A percentile compares a stretch with the other conserved stretches of the same genome.
phyloP scores from a whole-genome alignment of 495 filamentous ascomycete genomes.

The Articulospora tetracladia region DNA sequence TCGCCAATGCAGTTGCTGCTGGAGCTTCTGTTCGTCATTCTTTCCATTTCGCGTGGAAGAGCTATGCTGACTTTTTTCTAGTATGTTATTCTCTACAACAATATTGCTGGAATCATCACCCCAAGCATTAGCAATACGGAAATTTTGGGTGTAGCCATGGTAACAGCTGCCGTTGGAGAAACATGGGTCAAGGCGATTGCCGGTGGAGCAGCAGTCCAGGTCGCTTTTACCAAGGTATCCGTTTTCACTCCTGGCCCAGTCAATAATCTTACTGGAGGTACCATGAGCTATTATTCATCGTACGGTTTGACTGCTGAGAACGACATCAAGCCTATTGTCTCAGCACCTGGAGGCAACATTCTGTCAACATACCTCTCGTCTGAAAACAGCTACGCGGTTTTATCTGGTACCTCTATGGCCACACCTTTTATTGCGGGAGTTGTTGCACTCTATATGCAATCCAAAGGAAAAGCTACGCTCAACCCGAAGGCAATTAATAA shows the following conservation, averaged over 20 bases:
- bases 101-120: background rate
- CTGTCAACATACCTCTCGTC: conserved; percentile 41
- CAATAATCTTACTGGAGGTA: conserved; percentile 11
- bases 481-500: background rate
- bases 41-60: background rate
- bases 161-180: background rate
- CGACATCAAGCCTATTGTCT: conserved; percentile 40
- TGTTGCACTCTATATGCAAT: conserved; percentile 21
- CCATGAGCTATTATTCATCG: conserved; percentile 37
- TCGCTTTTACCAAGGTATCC: background rate
- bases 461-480: background rate
- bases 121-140: background rate
- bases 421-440: conserved; percentile 31
- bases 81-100: background rate
- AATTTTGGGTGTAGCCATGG: background rate
- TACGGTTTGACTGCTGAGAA: conserved; percentile 42
- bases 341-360: conserved; percentile 42
- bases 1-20: too few relatives aligned
- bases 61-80: background rate
- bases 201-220: background rate
- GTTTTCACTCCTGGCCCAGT: background rate
- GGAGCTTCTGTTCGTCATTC: too few relatives aligned
- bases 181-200: background rate
- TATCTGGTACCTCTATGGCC: conserved; percentile 51
- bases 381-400: conserved; percentile 29